phyloP scores from a whole-genome alignment of 2,329 filamentous ascomycete genomes.

The Alternaria sp. region DNA sequence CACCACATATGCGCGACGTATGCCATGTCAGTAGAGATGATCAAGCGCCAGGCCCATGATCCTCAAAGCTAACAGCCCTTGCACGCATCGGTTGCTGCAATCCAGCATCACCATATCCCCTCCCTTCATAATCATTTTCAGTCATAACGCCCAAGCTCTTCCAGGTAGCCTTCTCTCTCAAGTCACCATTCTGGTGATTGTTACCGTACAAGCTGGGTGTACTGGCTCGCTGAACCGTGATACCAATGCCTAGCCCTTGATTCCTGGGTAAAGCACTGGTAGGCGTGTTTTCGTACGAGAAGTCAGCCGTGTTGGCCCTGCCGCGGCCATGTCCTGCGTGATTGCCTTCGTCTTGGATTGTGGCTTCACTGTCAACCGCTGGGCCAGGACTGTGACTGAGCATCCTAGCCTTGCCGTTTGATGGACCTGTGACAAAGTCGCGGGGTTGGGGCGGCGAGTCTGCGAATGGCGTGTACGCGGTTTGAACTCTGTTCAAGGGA shows the following conservation, averaged over 20 bases:
- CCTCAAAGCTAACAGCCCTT: neutral
- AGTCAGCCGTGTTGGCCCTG: neutral
- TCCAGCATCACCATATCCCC: neutral
- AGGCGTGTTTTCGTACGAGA: slow-evolving; percentile 14
- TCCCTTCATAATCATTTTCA: neutral
- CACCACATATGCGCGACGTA: neutral
- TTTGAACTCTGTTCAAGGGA: slow-evolving; percentile 4
- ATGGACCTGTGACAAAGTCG: neutral
- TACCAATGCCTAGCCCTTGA: neutral
- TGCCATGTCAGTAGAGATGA: neutral
- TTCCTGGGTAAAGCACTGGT: neutral
- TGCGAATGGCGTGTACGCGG: slow-evolving; percentile 8
- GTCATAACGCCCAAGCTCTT: slow-evolving; percentile 1
- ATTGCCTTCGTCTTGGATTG: neutral
- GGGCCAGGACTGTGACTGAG: neutral
- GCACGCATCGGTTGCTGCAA: neutral
- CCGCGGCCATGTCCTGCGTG: neutral
- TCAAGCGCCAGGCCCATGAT: neutral
- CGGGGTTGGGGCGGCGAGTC: slow-evolving; percentile 2
- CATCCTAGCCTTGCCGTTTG: neutral
- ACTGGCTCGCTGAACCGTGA: neutral
- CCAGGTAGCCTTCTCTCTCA: neutral
- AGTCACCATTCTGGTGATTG: neutral
- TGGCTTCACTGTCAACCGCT: neutral
- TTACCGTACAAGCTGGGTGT: neutral